Percentiles rank a stretch among this genome's conserved stretches.
phyloP scores from a whole-genome alignment of 495 filamentous ascomycete genomes.

The Lasiosphaeris hirsuta region DNA sequence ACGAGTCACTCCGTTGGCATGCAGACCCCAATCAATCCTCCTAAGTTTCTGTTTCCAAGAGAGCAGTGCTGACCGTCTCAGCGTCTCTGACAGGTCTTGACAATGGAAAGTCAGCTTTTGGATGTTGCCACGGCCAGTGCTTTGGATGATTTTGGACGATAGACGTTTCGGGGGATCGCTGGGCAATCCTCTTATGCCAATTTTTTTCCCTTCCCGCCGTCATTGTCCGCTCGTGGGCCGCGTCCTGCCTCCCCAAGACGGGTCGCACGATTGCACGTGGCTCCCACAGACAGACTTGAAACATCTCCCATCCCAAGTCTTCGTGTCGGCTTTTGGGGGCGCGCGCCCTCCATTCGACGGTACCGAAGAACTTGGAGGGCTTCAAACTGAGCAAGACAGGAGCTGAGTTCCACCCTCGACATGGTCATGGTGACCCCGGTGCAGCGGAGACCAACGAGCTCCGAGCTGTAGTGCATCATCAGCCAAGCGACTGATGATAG shows the following conservation, averaged over 20 bases:
- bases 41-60: neutral
- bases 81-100: no score
- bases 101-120: no score
- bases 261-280: slow-evolving; percentile 17
- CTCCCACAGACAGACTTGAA: slow-evolving; percentile 22
- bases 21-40: neutral
- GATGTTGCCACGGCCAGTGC: no score
- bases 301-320: slow-evolving; percentile 7
- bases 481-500: slow-evolving; percentile 6
- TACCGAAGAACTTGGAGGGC: slow-evolving; percentile 9
- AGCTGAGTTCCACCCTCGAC: slow-evolving; percentile 10
- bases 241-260: neutral
- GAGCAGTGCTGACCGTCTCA: neutral
- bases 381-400: neutral
- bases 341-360: neutral
- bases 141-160: no score
- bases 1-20: slow-evolving; percentile 5
- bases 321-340: slow-evolving; percentile 2
- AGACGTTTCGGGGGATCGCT: no score
- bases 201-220: neutral
- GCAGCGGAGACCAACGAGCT: neutral
- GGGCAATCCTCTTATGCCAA: neutral
- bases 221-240: neutral
- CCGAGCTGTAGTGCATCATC: neutral
- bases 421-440: neutral